These are phyloP conservation scores for Xylariaceae sp. DNA, from an alignment of 2,329 filamentous ascomycete species.

Conservation along the genomic window DNA sequence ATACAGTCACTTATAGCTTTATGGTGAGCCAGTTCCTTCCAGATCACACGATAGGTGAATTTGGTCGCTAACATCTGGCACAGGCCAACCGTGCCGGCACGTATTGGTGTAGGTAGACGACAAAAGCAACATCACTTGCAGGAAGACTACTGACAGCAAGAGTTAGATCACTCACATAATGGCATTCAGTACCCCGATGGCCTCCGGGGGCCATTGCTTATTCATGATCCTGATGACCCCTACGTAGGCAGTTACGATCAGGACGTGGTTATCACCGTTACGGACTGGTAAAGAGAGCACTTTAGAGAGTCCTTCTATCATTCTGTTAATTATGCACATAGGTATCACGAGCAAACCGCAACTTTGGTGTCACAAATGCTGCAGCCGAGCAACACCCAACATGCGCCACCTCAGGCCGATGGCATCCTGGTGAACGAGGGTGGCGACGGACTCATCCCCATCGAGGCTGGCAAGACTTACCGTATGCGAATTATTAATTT, in stretches of 20 bases:
- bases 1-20: constrained; percentile 54
- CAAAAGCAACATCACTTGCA: not conserved
- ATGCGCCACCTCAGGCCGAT: constrained; percentile 37
- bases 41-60: not conserved
- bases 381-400: constrained; percentile 32
- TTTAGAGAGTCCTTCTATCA: constrained; percentile 24
- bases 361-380: constrained; percentile 37
- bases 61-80: not conserved
- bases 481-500: constrained; percentile 44
- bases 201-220: constrained; percentile 57
- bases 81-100: constrained; percentile 39
- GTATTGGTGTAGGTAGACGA: constrained; percentile 39
- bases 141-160: constrained; percentile 9
- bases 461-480: constrained; percentile 40
- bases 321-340: constrained; percentile 10
- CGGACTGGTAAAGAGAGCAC: constrained; percentile 44
- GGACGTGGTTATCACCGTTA: constrained; percentile 54
- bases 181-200: constrained; percentile 64
- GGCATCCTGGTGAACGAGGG: constrained; percentile 41
- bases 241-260: constrained; percentile 51
- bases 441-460: constrained; percentile 28
- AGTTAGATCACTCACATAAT: constrained; percentile 56
- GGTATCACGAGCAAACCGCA: constrained; percentile 39
- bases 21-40: constrained; percentile 31
- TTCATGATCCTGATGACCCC: constrained; percentile 53